Conservation (phyloP, 176 grass and related monocot species). For the Zizania latifolia region DNA sequence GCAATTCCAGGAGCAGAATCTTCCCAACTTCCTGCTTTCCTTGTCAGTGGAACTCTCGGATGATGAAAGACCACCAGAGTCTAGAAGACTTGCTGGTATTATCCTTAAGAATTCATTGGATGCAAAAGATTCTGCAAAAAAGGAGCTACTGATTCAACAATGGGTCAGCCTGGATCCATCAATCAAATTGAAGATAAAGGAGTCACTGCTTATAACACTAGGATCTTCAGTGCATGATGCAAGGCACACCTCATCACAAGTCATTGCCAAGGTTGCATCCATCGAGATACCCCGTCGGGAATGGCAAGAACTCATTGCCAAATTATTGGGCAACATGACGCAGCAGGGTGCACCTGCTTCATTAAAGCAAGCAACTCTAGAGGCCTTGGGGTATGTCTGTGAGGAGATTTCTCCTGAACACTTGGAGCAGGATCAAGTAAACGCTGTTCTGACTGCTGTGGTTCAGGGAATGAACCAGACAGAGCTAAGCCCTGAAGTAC, state of each 20-base stretch:
- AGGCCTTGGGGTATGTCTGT: constrained; percentile 86
- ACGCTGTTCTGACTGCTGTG: constrained; percentile 76
- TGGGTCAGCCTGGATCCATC: constrained; percentile 66
- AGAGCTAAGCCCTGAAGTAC: constrained; percentile 63
- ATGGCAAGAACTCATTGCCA: constrained; percentile 83
- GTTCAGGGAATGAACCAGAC: constrained; percentile 74
- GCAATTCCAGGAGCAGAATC: constrained; percentile 92
- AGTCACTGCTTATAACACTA: constrained; percentile 73
- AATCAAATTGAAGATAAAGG: constrained; percentile 76
- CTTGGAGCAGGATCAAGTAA: constrained; percentile 73
- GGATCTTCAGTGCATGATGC: constrained; percentile 65
- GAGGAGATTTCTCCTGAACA: constrained; percentile 80
- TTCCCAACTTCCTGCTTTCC: constrained; percentile 72
- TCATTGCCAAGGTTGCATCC: constrained; percentile 89
- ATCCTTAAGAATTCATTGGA: constrained; percentile 86
- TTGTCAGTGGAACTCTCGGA: constrained; percentile 67
- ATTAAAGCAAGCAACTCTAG: constrained; percentile 84
- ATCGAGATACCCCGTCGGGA: constrained; percentile 85
- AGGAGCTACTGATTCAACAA: constrained; percentile 51
- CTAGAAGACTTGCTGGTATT: constrained; percentile 77
- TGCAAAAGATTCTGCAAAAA: constrained; percentile 58
- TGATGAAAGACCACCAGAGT: constrained; percentile 63
- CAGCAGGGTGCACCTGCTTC: constrained; percentile 35
- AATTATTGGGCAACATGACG: constrained; percentile 69
- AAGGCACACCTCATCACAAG: constrained; percentile 85